These are phyloP conservation scores for Phaffia tasmanica DNA, from an alignment of 768 basidiomycete species.

Conservation along the genomic window DNA sequence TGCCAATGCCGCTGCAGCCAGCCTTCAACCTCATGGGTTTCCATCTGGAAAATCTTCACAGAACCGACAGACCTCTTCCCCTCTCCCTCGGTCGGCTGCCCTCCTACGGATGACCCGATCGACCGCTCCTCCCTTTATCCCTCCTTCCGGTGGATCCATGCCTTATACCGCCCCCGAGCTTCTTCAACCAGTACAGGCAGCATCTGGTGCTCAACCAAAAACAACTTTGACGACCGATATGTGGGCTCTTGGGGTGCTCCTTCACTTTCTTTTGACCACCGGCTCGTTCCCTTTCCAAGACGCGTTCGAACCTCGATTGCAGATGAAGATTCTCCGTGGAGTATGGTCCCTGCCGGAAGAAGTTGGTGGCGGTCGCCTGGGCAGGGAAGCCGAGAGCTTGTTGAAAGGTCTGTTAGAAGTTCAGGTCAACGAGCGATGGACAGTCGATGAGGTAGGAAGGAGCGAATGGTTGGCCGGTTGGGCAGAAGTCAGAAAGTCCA, in stretches of 20 bases:
- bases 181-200: constrained; percentile 46
- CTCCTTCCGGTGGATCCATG: constrained; percentile 52
- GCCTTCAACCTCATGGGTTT: background rate
- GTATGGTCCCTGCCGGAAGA: constrained; percentile 40
- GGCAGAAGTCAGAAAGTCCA: constrained; percentile 18
- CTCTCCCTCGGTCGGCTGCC: constrained; percentile 12
- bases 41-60: background rate
- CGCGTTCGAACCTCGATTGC: constrained; percentile 77
- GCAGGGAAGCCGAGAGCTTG: constrained; percentile 42
- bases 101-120: background rate
- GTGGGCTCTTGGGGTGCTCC: constrained; percentile 86
- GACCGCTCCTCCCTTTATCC: constrained; percentile 11
- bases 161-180: constrained; percentile 88
- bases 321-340: constrained; percentile 84
- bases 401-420: constrained; percentile 69
- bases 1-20: background rate
- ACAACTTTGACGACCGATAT: constrained; percentile 70
- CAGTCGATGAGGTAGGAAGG: background rate
- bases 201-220: constrained; percentile 34
- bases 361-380: constrained; percentile 28
- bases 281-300: constrained; percentile 81
- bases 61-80: background rate
- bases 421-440: constrained; percentile 31
- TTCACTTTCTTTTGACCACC: constrained; percentile 64
- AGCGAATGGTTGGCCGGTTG: constrained; percentile 24